These are phyloP conservation scores for Gremmenia infestans DNA, from an alignment of 2,329 filamentous ascomycete genomes.

Conservation along the genomic window DNA sequence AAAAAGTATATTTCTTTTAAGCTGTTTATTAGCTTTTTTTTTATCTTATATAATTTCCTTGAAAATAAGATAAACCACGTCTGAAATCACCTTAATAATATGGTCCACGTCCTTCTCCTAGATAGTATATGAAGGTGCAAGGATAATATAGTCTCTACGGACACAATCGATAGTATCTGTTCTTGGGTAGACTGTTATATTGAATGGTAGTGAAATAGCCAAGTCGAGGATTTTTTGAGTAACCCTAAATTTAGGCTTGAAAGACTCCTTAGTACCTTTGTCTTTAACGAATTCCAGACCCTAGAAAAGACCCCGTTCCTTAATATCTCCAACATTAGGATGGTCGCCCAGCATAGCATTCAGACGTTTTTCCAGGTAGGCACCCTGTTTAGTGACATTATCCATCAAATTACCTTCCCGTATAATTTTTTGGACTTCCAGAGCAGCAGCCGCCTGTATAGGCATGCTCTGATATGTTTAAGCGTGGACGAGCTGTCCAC, in stretches of 20 bases:
- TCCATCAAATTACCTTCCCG: conserved; percentile 49
- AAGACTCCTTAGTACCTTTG: conserved; percentile 44
- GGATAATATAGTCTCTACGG: conserved; percentile 56
- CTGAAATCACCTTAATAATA: conserved; percentile 41
- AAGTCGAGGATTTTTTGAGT: conserved; percentile 45
- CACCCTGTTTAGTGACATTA: conserved; percentile 52
- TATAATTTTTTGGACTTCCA: conserved; percentile 59
- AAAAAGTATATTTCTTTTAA: too few species aligned
- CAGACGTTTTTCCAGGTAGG: conserved; percentile 40
- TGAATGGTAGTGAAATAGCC: conserved; percentile 34
- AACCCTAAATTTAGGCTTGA: conserved; percentile 38
- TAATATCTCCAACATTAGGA: conserved; percentile 52
- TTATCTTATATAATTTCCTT: background rate
- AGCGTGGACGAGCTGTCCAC: conserved; percentile 27
- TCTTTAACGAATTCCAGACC: conserved; percentile 50
- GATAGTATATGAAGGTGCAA: conserved; percentile 57
- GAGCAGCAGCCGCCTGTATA: conserved; percentile 53
- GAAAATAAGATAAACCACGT: conserved; percentile 20
- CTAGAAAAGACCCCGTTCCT: conserved; percentile 55
- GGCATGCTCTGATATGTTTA: conserved; percentile 58
- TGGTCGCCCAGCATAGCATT: conserved; percentile 38
- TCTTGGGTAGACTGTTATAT: conserved; percentile 54
- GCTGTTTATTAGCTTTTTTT: too few species aligned
- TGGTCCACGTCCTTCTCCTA: conserved; percentile 46
- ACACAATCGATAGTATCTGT: conserved; percentile 49